A percentile compares a stretch with the other conserved stretches of the same genome.
phyloP scores from a whole-genome alignment of 495 filamentous ascomycete species.

The Cetradonia linearis region DNA sequence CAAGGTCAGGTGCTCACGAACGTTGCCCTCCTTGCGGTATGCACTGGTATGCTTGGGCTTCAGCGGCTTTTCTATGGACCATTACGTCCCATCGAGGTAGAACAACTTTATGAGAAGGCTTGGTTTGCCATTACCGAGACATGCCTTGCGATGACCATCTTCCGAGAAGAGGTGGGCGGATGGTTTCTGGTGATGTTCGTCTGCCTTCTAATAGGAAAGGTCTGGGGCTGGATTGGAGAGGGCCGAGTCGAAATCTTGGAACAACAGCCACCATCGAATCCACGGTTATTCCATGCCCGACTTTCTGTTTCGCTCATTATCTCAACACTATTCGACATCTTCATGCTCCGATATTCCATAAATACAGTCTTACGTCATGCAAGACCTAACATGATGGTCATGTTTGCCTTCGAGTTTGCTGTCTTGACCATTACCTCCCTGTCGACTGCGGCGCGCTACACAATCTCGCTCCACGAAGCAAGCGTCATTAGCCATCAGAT shows the following conservation, averaged over 20 bases:
- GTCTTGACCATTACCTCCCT: conserved; percentile 69
- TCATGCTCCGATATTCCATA: conserved; percentile 69
- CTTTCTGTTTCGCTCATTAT: conserved; percentile 67
- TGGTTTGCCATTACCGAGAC: conserved; percentile 98
- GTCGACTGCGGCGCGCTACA: conserved; percentile 69
- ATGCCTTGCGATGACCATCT: conserved; percentile 97
- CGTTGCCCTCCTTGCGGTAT: conserved; percentile 64
- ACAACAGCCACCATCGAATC: conserved; percentile 88
- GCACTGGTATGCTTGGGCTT: conserved; percentile 69
- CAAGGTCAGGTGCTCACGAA: conserved; percentile 70
- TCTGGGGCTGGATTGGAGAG: conserved; percentile 97
- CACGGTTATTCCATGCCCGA: conserved; percentile 77
- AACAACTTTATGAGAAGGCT: conserved; percentile 92
- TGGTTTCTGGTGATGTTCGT: conserved; percentile 97
- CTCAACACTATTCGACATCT: conserved; percentile 64
- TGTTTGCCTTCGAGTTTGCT: conserved; percentile 97
- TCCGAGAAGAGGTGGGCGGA: conserved; percentile 83
- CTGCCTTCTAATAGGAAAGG: conserved; percentile 79
- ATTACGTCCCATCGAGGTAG: conserved; percentile 85
- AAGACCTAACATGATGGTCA: conserved; percentile 97
- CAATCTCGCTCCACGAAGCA: conserved; percentile 68
- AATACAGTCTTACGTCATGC: conserved; percentile 74
- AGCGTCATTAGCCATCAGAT: conserved; percentile 62
- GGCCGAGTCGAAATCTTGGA: conserved; percentile 89
- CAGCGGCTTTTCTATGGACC: conserved; percentile 86